Base-by-base conservation (phyloP, 495 filamentous ascomycete genomes). In the Niebla homalea region DNA sequence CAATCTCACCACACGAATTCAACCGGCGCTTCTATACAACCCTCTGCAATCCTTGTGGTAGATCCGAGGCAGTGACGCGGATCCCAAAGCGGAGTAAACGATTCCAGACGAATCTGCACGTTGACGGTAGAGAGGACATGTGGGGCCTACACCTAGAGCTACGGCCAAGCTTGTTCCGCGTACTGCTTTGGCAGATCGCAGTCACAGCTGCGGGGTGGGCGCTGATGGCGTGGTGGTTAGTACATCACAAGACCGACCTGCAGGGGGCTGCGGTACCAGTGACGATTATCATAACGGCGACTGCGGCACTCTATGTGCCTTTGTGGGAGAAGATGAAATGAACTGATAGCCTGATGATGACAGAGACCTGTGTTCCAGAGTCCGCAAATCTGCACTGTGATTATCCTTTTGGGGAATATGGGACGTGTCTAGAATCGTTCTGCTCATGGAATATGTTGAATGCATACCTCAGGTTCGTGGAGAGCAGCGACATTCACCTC, bases 1-100 rank as follows among this genome's bases (percentile, higher is more conserved):
- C 57, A 12, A 57, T 61, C 39, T 55, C 59, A 0, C 41, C 46
- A 14, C 59, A 61, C 43, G 59, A 61, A 45, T 59, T 59, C 35
- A 48, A 46, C 20, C 48, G 56, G 49, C 39, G 46, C 16, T 52
- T 65, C 55, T 59, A 67, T 55, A 51, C 58, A 36, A 48, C 36
- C 50, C 46, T 61, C 36, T 39, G 46, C 43, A 52, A 52, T 3
- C 50, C 43, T 2, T 52, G 43, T 23, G 50, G 50, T 2, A 32
- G 50, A 14, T 35, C 12, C 19, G 50, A 52, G 37, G 50, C 43
- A 12, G 20, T 52, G 14, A 22, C 29, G 15, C 26, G 43, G 4
- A 52, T 52, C 19, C 50, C 50, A 11, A 52, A 52, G 23, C 18
- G 50, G 20, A 45, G 25, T 16, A 22, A 52, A 26, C 43, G 44